A percentile compares a stretch with the other conserved stretches of the same genome.
Conservation (phyloP, 176 grass and related monocot genomes). For the Rhipidocladum racemiflorum region DNA sequence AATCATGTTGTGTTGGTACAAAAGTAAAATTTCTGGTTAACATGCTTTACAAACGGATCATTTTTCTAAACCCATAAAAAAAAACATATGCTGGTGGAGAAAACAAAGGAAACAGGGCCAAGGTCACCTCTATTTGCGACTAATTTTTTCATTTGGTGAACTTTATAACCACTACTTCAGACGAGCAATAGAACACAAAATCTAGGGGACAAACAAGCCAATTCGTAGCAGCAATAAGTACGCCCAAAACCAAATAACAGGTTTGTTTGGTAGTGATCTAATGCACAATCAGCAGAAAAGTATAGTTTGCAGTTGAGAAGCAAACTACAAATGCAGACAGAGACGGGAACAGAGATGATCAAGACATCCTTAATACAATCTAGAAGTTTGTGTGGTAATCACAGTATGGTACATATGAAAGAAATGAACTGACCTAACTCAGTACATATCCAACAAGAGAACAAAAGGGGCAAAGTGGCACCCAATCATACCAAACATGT, state of each 20-base stretch:
- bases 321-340: neutral
- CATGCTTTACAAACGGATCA: too few species aligned
- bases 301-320: neutral
- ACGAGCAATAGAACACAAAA: neutral
- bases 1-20: too few species aligned
- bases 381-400: conserved; percentile 37
- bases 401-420: conserved; percentile 29
- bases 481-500: conserved; percentile 32
- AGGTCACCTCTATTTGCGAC: too few species aligned
- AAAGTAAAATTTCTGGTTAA: too few species aligned
- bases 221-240: neutral
- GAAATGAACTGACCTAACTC: conserved; percentile 29
- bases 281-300: neutral
- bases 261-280: neutral
- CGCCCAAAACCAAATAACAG: neutral
- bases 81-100: too few species aligned
- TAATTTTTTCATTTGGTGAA: neutral
- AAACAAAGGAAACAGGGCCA: too few species aligned
- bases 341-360: neutral
- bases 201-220: neutral
- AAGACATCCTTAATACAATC: conserved; percentile 17
- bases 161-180: neutral
- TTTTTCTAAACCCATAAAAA: too few species aligned
- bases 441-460: neutral
- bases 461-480: neutral